A percentile compares a stretch with the other conserved stretches of the same genome.
phyloP scores from a whole-genome alignment of 306 rosid genomes.

The Chamaecrista fasciculata region DNA sequence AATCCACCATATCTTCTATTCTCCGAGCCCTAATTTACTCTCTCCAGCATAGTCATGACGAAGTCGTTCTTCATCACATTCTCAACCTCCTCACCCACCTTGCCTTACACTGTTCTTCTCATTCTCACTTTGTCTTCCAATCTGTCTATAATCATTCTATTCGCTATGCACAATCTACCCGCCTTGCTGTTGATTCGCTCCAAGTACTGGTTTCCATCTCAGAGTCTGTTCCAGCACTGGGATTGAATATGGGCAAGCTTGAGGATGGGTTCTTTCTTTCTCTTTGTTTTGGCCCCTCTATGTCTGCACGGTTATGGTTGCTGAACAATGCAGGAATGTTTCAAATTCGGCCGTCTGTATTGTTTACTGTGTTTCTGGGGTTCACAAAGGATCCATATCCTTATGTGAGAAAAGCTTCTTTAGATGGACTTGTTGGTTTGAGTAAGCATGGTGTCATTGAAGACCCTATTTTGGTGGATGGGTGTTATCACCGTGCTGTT shows the following conservation, averaged over 20 bases:
- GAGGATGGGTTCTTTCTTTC: slow-evolving; percentile 60
- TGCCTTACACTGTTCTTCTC: slow-evolving; percentile 33
- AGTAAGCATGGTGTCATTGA: slow-evolving; percentile 35
- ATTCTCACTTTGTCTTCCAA: slow-evolving; percentile 38
- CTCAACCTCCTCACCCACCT: slow-evolving; percentile 62
- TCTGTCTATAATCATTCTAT: slow-evolving; percentile 33
- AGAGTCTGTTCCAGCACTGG: slow-evolving; percentile 2
- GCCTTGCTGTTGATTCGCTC: slow-evolving; percentile 48
- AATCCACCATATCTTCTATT: slow-evolving; percentile 39
- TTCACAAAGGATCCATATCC: slow-evolving; percentile 86
- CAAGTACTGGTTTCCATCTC: slow-evolving; percentile 40
- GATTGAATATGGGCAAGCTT: slow-evolving; percentile 31
- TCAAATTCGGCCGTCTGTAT: slow-evolving; percentile 39
- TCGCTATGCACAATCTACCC: slow-evolving; percentile 35
- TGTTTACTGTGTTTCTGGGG: slow-evolving; percentile 59
- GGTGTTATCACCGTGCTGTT: slow-evolving; percentile 60
- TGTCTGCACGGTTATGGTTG: slow-evolving; percentile 59
- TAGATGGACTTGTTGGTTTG: slow-evolving; percentile 68
- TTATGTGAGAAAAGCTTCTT: slow-evolving; percentile 55
- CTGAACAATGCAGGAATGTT: slow-evolving; percentile 57
- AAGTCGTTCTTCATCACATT: slow-evolving; percentile 33
- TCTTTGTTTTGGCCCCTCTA: slow-evolving; percentile 59
- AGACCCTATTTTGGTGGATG: slow-evolving; percentile 51
- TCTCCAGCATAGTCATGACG: slow-evolving; percentile 32
- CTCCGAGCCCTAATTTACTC: slow-evolving; percentile 48